Conservation (phyloP, 352 stramenopile genomes). For the Globisporangium cystogenes region DNA sequence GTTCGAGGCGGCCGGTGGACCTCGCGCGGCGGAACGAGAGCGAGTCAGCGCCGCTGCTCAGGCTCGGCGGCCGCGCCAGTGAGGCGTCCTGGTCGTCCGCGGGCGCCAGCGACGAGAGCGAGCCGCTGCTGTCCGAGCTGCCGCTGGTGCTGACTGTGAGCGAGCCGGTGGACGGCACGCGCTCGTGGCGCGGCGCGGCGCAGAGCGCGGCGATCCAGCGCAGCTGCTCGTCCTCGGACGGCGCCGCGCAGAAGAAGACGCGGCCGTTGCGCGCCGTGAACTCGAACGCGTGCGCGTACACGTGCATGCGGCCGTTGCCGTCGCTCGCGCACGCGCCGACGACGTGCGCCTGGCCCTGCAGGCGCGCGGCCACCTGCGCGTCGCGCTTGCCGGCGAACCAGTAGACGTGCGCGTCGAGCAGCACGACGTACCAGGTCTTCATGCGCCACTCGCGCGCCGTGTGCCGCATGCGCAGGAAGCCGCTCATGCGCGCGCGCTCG, state of each 20-base stretch:
- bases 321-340: slow-evolving; percentile 8
- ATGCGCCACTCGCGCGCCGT: slow-evolving; percentile 28
- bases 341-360: slow-evolving; percentile 16
- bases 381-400: slow-evolving; percentile 27
- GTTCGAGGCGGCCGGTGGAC: slow-evolving; percentile 5
- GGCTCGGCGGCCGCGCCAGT: no score
- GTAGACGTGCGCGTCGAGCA: slow-evolving; percentile 21
- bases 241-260: slow-evolving; percentile 27
- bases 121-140: slow-evolving; percentile 2
- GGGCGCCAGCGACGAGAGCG: slow-evolving; percentile 3
- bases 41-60: background rate
- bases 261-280: slow-evolving; percentile 18
- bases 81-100: background rate
- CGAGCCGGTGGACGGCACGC: background rate
- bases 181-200: background rate
- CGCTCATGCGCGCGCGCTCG: slow-evolving; percentile 8
- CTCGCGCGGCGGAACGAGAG: slow-evolving; percentile 7
- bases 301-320: slow-evolving; percentile 19
- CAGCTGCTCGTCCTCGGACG: slow-evolving; percentile 16
- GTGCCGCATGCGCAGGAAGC: slow-evolving; percentile 27
- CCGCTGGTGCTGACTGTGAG: background rate
- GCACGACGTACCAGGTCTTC: slow-evolving; percentile 37
- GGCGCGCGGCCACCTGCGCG: slow-evolving; percentile 16
- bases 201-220: slow-evolving; percentile 22
- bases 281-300: slow-evolving; percentile 27